Percentiles rank a stretch among this genome's conserved stretches.
Conservation (phyloP, 108 stramenopile genomes). For the Cyclostephanos invisitatus region DNA sequence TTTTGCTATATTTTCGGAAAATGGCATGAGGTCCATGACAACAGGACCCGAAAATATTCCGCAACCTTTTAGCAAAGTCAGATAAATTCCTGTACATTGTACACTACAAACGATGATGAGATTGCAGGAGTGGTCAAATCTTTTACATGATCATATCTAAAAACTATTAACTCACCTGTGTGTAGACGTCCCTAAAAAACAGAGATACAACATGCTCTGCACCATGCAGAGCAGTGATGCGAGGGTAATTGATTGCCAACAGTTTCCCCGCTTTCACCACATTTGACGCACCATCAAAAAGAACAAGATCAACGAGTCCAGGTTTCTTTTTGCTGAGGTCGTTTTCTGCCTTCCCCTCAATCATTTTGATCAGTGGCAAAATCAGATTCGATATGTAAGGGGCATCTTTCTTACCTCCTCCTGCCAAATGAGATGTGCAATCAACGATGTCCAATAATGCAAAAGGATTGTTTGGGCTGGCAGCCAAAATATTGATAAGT, state of each 20-base stretch:
- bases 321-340: neutral
- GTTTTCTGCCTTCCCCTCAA: neutral
- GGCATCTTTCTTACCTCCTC: constrained; percentile 34
- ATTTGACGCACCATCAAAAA: constrained; percentile 10
- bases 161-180: no score
- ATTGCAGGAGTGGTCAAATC: no score
- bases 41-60: no score
- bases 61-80: no score
- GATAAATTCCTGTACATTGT: no score
- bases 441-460: constrained; percentile 13
- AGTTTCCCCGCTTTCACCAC: neutral
- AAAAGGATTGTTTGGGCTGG: neutral
- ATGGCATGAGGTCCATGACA: no score
- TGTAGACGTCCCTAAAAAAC: no score
- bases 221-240: neutral
- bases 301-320: neutral
- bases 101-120: no score
- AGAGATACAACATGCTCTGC: no score
- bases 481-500: constrained; percentile 14
- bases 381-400: neutral
- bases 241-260: neutral
- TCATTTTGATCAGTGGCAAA: neutral
- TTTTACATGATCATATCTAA: no score
- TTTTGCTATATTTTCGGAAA: no score
- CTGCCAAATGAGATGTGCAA: constrained; percentile 27